Base-by-base conservation (phyloP, 1,139 yeast genomes). In the Candida smagusa region DNA sequence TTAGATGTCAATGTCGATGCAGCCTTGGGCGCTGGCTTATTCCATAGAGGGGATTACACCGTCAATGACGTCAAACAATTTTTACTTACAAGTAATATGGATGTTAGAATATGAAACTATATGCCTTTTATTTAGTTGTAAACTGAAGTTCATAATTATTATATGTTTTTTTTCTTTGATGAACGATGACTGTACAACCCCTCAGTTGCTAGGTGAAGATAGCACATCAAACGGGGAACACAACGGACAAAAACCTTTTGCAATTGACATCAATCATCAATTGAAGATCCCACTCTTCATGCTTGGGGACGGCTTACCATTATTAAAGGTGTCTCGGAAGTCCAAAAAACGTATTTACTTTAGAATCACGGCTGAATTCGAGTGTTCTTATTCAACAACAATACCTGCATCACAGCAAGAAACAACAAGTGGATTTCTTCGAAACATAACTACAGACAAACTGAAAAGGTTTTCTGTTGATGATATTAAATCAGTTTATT, bases 11-110 rank as follows among this genome's bases (percentile, higher is more conserved):
- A 78, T 3, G 84, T 92, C 2, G 98, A 92, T 63, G 98, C 98
- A 34, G 97, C 98, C 9, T 72, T 92, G 38, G 98, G 98, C 23
- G 98, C 98, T 3, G 98, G 98, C 33, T 83, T 92, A 80, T 92
- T 92, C 69, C 98, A 92, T 68, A 74, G 97, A 55, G 92, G 85
- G 22, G 97, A 90, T 53, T 92, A 83, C 60, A 81, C 87, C 11
- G 97, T 92, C 9, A 74, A 76, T 39, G 83, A 89, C 37, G 96
- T 92, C 31, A 92, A 92, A 62, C 61, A 73, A 27, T 79, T 72
- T 48, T 71, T 90, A 54, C 64, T 68, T 35, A 61, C 65, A 33
- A 59, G 57, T 5, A 47, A 52, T 6, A 63, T 65, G 68, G 67
- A 65, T 43, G 72, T 66, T 30, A 53, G 72, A 35, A 16, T 16